Evolutionary conservation across 768 basidiomycete genomes (phyloP), one percentile per base, ranked within the genome.

Genomic region (Lactarius tabidus): DNA sequence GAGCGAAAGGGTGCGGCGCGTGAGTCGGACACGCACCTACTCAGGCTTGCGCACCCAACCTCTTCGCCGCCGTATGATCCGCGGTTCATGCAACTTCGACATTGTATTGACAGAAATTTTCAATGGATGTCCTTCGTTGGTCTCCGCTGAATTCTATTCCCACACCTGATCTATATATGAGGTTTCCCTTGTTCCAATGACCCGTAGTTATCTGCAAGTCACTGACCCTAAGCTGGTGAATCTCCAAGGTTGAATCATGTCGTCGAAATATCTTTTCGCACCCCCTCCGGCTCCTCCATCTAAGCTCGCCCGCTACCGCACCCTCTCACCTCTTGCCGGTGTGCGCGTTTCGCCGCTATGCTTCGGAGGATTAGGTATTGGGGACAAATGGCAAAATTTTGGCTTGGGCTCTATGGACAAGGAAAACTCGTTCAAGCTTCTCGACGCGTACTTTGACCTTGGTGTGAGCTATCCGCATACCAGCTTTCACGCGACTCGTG

Each of bases 401-500:
- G 58, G 77, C 29, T 66, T 77, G 76, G 81, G 82, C 23, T 59
- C 69, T 6, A 80, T 81, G 77, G 65, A 72, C 70, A 81, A 81
- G 72, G 76, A 77, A 38, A 61, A 70, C 23, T 73, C 76, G 3
- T 80, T 81, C 71, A 71, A 77, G 70, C 72, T 83, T 10, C 75
- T 83, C 20, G 81, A 84, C 51, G 77, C 78, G 10, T 81, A 67
- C 70, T 76, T 74, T 52, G 74, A 78, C 9, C 75, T 75, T 1
- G 82, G 82, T 9, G 82, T 82, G 55, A 2, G 59, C 38, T 20
- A 31, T 45, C 4, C n/a, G n/a, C 10, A 23, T 31, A 18, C 9
- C n/a, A 6, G 12, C 10, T 23, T 45, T 6, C 10, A 3, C 43
- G 4, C 23, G 43, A 12, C 6, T 1, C 18, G 28, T 17, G 2